Percentiles rank a stretch among this genome's conserved stretches.
These are phyloP conservation scores for Lantana camara DNA, from an alignment of 257 asterid genomes.

Conservation along the genomic window DNA sequence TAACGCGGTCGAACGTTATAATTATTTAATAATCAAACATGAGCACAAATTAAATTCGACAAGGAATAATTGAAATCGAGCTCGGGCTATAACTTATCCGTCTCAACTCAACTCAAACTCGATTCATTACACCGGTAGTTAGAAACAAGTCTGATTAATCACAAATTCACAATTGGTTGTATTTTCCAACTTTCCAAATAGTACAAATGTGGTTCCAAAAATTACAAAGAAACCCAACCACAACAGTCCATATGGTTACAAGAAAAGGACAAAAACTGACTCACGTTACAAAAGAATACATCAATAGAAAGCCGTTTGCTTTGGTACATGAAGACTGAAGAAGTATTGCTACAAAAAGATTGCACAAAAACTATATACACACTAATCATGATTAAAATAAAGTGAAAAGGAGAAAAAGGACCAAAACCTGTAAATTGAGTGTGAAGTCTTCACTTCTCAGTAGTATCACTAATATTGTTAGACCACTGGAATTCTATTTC, in stretches of 20 bases:
- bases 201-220: constrained; percentile 16
- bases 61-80: no score
- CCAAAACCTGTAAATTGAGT: constrained; percentile 29
- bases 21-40: no score
- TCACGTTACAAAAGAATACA: constrained; percentile 47
- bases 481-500: constrained; percentile 98
- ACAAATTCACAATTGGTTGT: constrained; percentile 22
- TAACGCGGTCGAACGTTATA: no score
- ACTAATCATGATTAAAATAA: constrained; percentile 28
- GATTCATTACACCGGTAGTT: no score
- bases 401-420: constrained; percentile 2
- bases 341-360: constrained; percentile 29
- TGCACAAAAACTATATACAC: constrained; percentile 54
- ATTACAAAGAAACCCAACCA: neutral
- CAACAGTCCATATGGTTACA: constrained; percentile 1
- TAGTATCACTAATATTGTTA: constrained; percentile 38
- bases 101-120: neutral
- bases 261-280: constrained; percentile 25
- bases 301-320: constrained; percentile 30
- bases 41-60: no score
- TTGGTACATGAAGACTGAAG: neutral
- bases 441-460: constrained; percentile 13
- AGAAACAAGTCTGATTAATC: no score
- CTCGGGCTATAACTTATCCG: no score
- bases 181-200: constrained; percentile 19